Percentiles rank a stretch among this genome's conserved stretches.
phyloP scores from a whole-genome alignment of 2,329 filamentous ascomycete species.

The Ceratocystis albifundus region DNA sequence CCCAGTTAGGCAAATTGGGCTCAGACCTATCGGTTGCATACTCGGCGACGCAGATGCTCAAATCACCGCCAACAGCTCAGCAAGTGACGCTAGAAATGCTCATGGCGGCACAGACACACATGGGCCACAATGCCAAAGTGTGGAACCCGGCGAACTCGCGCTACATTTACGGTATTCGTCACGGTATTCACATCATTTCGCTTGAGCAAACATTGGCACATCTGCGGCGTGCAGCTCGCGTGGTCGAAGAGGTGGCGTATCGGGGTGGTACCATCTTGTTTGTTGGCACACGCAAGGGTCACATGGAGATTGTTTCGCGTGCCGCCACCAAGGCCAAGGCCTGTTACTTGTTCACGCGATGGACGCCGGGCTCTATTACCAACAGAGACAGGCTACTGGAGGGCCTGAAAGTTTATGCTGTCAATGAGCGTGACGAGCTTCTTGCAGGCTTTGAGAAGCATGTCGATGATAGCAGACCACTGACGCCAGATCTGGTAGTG shows the following conservation, averaged over 20 bases:
- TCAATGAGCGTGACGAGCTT: slow-evolving; percentile 59
- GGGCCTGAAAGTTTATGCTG: slow-evolving; percentile 56
- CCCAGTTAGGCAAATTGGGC: slow-evolving; percentile 29
- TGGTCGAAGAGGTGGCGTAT: slow-evolving; percentile 77
- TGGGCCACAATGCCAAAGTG: slow-evolving; percentile 78
- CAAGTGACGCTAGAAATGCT: slow-evolving; percentile 85
- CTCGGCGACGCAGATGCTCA: slow-evolving; percentile 52
- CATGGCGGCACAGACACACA: slow-evolving; percentile 73
- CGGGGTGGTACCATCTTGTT: slow-evolving; percentile 79
- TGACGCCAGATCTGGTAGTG: slow-evolving; percentile 83
- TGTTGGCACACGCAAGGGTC: slow-evolving; percentile 73
- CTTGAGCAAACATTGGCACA: slow-evolving; percentile 82
- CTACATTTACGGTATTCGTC: slow-evolving; percentile 84
- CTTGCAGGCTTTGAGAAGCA: slow-evolving; percentile 53
- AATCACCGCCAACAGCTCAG: slow-evolving; percentile 60
- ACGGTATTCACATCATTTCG: slow-evolving; percentile 85
- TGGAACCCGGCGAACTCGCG: slow-evolving; percentile 93
- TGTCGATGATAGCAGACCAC: slow-evolving; percentile 48
- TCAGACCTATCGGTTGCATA: slow-evolving; percentile 45
- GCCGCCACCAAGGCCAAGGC: slow-evolving; percentile 67
- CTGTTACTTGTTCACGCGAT: slow-evolving; percentile 84
- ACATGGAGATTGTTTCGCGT: slow-evolving; percentile 67
- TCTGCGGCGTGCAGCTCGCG: slow-evolving; percentile 81
- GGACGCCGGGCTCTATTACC: slow-evolving; percentile 84
- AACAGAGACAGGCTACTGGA: slow-evolving; percentile 85